Evolutionary conservation across 2,329 filamentous ascomycete genomes (phyloP).

Genomic region (Talaromyces marneffei): DNA sequence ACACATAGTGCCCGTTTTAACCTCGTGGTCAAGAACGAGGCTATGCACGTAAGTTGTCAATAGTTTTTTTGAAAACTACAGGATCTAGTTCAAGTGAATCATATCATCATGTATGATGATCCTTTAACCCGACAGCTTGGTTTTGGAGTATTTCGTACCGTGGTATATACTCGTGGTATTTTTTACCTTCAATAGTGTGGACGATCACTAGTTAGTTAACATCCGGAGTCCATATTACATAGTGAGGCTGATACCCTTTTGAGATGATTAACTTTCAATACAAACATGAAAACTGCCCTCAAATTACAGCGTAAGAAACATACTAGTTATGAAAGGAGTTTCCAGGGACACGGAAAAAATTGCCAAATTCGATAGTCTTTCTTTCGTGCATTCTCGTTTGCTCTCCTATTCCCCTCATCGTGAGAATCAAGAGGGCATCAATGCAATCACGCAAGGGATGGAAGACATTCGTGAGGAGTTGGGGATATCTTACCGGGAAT

Average conservation of each 20-base stretch:
- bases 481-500: neutral
- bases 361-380: neutral
- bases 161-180: neutral
- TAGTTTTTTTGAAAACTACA: neutral
- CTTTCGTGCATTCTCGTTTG: neutral
- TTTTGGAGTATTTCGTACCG: neutral
- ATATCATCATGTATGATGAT: no score
- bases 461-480: neutral
- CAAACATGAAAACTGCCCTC: no score
- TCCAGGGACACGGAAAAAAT: neutral
- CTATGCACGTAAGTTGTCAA: neutral
- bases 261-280: neutral
- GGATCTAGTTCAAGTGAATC: no score
- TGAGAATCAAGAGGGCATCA: neutral
- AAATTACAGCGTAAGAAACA: no score
- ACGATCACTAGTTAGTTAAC: neutral
- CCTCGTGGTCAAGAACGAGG: neutral
- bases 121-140: neutral
- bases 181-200: neutral
- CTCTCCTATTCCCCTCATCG: neutral
- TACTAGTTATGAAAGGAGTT: neutral
- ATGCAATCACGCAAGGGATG: neutral
- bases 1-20: neutral
- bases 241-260: neutral
- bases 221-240: neutral